Percentiles rank a stretch among this genome's conserved stretches.
These are phyloP conservation scores for Xylaria acuta DNA, from an alignment of 495 filamentous ascomycete species.

Conservation along the genomic window DNA sequence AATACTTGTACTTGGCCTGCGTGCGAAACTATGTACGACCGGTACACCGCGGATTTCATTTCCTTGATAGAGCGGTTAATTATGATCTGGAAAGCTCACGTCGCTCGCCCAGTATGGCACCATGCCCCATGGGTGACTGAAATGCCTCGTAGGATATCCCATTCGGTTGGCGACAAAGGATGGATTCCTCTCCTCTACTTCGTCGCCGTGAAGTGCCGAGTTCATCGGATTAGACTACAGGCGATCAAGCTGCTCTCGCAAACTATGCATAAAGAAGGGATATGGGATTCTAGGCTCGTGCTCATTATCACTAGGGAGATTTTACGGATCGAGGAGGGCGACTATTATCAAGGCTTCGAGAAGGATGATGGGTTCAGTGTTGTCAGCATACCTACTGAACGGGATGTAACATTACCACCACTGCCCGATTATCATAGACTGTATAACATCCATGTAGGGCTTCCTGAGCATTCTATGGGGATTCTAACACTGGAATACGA, in stretches of 20 bases:
- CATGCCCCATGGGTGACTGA: slow-evolving; percentile 12
- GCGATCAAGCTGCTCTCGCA: slow-evolving; percentile 50
- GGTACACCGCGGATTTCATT: slow-evolving; percentile 46
- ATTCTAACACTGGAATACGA: slow-evolving; percentile 27
- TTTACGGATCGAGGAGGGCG: slow-evolving; percentile 48
- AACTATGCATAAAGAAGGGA: slow-evolving; percentile 57
- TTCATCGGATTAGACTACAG: slow-evolving; percentile 49
- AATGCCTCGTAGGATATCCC: slow-evolving; percentile 30
- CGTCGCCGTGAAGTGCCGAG: slow-evolving; percentile 63
- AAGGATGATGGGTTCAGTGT: slow-evolving; percentile 23
- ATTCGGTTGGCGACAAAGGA: slow-evolving; percentile 54
- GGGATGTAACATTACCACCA: slow-evolving; percentile 3
- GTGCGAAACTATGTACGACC: slow-evolving; percentile 53
- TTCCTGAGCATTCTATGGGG: slow-evolving; percentile 25
- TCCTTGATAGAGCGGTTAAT: slow-evolving; percentile 42
- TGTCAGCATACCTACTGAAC: slow-evolving; percentile 3
- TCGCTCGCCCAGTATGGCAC: slow-evolving; percentile 18
- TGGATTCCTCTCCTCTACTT: slow-evolving; percentile 60
- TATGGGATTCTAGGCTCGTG: slow-evolving; percentile 49
- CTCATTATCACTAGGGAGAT: slow-evolving; percentile 40
- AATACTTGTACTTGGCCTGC: slow-evolving; percentile 43
- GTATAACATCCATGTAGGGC: slow-evolving; percentile 25
- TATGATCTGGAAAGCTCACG: slow-evolving; percentile 36
- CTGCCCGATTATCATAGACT: slow-evolving; percentile 9
- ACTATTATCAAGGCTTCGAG: slow-evolving; percentile 32